Conservation (phyloP, 2,329 filamentous ascomycete genomes). For the Nothophaeocryptopus gaeumannii region DNA sequence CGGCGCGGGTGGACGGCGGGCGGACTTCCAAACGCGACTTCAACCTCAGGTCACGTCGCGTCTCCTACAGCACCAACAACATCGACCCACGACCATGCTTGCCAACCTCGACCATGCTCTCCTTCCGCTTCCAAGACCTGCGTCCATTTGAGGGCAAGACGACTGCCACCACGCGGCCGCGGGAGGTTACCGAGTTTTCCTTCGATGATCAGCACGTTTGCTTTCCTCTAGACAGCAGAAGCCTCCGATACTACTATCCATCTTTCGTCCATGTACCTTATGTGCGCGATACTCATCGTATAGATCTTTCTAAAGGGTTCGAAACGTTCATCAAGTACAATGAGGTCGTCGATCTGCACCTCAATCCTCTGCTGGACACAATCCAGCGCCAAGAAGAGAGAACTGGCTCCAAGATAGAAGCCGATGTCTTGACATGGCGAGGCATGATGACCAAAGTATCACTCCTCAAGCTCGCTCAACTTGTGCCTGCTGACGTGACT, state of each 20-base stretch:
- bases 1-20: too few relatives aligned
- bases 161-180: conserved; percentile 71
- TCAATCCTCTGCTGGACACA: conserved; percentile 77
- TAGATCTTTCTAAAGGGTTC: conserved; percentile 76
- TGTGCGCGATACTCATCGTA: conserved; percentile 42
- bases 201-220: conserved; percentile 82
- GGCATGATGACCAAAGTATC: conserved; percentile 96
- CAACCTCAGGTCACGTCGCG: neutral
- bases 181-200: conserved; percentile 89
- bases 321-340: conserved; percentile 72
- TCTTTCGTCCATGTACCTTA: conserved; percentile 41
- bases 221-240: conserved; percentile 67
- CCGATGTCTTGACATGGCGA: conserved; percentile 85
- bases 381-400: conserved; percentile 71
- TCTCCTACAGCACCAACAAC: neutral
- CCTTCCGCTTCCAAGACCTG: conserved; percentile 67
- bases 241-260: conserved; percentile 59
- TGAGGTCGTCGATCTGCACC: conserved; percentile 83
- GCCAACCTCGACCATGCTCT: conserved; percentile 7
- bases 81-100: conserved; percentile 1
- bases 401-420: conserved; percentile 50
- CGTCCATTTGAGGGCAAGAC: conserved; percentile 65
- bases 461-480: neutral
- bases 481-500: neutral
- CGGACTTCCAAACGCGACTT: too few relatives aligned